These are phyloP conservation scores for Coemansia sp. DNA, from an alignment of 192 early-diverging fungal genomes.

Conservation along the genomic window DNA sequence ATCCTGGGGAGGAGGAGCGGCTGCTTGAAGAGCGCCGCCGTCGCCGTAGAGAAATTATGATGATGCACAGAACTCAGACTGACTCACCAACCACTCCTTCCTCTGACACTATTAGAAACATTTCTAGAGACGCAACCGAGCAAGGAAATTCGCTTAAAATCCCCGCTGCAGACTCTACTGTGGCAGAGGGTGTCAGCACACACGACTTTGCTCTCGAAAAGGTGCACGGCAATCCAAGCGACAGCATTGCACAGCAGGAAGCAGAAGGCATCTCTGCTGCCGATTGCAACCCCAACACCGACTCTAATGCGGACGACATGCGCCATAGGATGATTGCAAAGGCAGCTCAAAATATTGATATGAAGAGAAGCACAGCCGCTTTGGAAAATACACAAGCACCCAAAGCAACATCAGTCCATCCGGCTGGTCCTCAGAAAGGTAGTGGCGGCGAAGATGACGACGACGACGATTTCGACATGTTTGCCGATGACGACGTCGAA, in stretches of 20 bases:
- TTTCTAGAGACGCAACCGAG: constrained; percentile 11
- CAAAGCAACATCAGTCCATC: constrained; percentile 33
- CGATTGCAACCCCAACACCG: constrained; percentile 80
- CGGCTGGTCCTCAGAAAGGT: constrained; percentile 12
- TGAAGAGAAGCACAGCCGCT: background rate
- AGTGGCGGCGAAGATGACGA: constrained; percentile 31
- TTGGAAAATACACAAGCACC: background rate
- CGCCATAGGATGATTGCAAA: constrained; percentile 51
- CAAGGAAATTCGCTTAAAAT: background rate
- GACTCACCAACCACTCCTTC: constrained; percentile 32
- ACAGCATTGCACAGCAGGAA: constrained; percentile 14
- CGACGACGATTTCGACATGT: constrained; percentile 57
- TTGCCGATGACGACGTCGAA: constrained; percentile 64
- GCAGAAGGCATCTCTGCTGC: constrained; percentile 58
- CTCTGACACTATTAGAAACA: constrained; percentile 20
- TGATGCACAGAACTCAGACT: constrained; percentile 61
- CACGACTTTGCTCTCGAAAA: constrained; percentile 36
- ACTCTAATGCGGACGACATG: constrained; percentile 68
- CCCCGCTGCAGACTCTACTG: background rate
- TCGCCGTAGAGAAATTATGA: constrained; percentile 72
- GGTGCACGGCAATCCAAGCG: constrained; percentile 17
- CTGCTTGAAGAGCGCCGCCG: constrained; percentile 84
- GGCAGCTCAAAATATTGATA: constrained; percentile 22
- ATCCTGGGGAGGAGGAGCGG: constrained; percentile 75
- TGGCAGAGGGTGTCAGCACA: background rate